Base-by-base conservation (phyloP, 495 filamentous ascomycete genomes). In the Penicillium diatomitis region DNA sequence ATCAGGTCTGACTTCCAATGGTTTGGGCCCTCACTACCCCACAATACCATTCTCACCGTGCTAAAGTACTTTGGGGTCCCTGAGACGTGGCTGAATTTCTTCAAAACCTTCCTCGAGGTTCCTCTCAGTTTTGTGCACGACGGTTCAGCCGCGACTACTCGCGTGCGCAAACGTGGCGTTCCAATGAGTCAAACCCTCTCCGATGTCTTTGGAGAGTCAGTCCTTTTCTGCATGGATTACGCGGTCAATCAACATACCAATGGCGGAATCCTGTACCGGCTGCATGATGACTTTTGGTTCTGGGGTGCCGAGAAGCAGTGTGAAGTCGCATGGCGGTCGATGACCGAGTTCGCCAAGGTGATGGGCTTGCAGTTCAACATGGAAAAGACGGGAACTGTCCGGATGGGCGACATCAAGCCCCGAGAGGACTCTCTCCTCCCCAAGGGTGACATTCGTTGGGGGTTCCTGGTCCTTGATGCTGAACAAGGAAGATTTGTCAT, bases 231-330 rank as follows among this genome's bases (percentile, higher is more conserved):
- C 51, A 72, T 86, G 60, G 83, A 87, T 52, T 83, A 77, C 48
- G 66, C 78, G 2, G 73, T 87, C 38, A 87, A 86, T 47, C 77
- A 84, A 47, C 57, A 57, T 6, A 74, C 82, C 0, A 57, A 77
- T 5, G 70, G 70, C 1, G 61, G 67, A 5, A 67, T 75, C 32
- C 61, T 86, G 9, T 83, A 81, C 51, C 79, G 83, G 5, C 68
- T 85, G 34, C 75, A 83, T 49, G 82, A 85, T 53, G 82, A 86
- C 55, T 78, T 86, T 50, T 86, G 83, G 83, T 76, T 86, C 52
- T 86, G 82, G 82, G 73, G 74, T 28, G 62, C 75, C 5, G 74
- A 79, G 30, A 50, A 69, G 4, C 70, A 63, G 5, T 80, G 78
- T 39, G 70, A 71, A 33, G 75, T 69, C 41, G 83, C 78, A 2